Base-by-base conservation (phyloP, 164 flowering plant species). In the Protea cynaroides region DNA sequence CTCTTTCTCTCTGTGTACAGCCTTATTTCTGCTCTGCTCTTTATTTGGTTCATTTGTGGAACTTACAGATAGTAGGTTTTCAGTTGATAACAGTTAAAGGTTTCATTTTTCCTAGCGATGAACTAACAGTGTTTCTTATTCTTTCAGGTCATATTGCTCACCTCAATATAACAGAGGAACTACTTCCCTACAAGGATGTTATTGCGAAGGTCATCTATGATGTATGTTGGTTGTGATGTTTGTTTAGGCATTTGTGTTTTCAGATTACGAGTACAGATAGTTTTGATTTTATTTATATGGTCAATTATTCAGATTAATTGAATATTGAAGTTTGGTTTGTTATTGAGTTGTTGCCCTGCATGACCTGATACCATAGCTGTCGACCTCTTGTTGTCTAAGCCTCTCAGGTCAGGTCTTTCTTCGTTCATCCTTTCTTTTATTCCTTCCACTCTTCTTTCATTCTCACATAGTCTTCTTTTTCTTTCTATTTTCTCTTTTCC, bases 111-210 rank as follows among this genome's bases (percentile, higher is more conserved):
- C 25, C 29, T 10, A 36, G 23, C 18, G 37, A 10, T 8, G 46
- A 38, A 57, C 64, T 58, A 50, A 58, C 62, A 56, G 8, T 18
- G 9, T 56, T 36, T 58, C 15, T 50, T 67, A 37, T 47, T 65
- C 52, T 21, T 84, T 76, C 97, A 92, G 99, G 99, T 75, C 99
- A 92, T 64, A 71, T 95, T 78, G 99, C 99, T 55, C 99, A 95
- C 77, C 79, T 95, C 57, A 95, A 95, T 77, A 82, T 95, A 54
- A 69, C 86, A 51, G 92, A 80, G 36, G 98, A 95, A 61, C 80
- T 92, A 23, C 96, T 92, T 71, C 86, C 86, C 13, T 87, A 78
- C 81, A 95, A 90, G 80, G 88, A 95, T 78, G 85, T 87, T 65
- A 82, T 95, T 72, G 96, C 98, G 15, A 90, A 87, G 75, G 99